Base-by-base conservation (phyloP, 352 stramenopile genomes). In the Phytopythium boreale region DNA sequence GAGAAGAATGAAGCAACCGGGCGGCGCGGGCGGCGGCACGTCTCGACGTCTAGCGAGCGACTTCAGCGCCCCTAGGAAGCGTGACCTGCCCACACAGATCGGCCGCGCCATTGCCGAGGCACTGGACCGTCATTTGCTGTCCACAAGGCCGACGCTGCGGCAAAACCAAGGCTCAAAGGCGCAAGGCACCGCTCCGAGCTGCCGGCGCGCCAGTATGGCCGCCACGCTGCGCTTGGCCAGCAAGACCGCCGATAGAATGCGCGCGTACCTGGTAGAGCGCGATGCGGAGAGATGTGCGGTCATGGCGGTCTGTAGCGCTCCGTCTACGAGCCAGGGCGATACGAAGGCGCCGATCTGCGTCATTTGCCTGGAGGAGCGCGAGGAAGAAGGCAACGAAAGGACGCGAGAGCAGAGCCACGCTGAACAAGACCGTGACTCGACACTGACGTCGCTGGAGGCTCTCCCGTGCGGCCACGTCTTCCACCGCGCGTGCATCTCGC, bases 391-490 rank as follows among this genome's bases (percentile, higher is more conserved):
- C 31, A 8, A 8, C 44, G 20, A 27, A 27, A 22, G 22, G 44
- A 51, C 17, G 7, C 20, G 44, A 51, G 44, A n/a, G n/a, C n/a
- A n/a, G n/a, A n/a, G n/a, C n/a, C n/a, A 51, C 47, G 47, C 11
- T 12, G 47, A 55, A 6, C 24, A 31, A 36, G 11, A 11, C 47
- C 10, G 24, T 12, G 47, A 36, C 34, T 68, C 51, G 39, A 50
- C n/a, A 44, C 59, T 14, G 15, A 46, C 22, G n/a, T 3, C 1
- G 27, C 34, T 66, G 34, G 59, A 76, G 41, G 64, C 64, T 14
- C 63, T 81, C 36, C 63, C 74, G 29, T 81, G 74, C 62, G 74
- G 74, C n/a, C 74, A 81, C 43, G 56, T 76, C 31, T 81, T 81
- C 44, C 74, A 81, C 59, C 58, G 60, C 55, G 55, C 19, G 6